Percentiles rank a stretch among this genome's conserved stretches.
Conservation (phyloP, 441 rosid genomes). For the Pelargonium australe region DNA sequence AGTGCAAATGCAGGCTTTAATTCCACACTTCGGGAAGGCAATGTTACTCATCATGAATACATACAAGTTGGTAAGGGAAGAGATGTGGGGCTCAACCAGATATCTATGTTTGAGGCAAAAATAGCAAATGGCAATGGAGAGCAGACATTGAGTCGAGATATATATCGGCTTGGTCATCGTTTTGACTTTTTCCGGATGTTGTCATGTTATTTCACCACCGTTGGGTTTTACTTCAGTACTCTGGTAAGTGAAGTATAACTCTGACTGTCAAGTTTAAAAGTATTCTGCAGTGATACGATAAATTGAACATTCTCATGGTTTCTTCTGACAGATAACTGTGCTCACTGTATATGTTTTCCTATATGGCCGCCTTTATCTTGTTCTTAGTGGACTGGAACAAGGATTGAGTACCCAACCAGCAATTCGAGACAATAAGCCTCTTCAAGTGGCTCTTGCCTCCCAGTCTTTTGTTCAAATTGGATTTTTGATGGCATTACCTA, state of each 20-base stretch:
- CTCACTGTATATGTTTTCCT: slow-evolving; percentile 96
- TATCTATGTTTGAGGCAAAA: slow-evolving; percentile 99
- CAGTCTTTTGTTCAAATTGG: slow-evolving; percentile 99
- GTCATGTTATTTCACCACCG: slow-evolving; percentile 95
- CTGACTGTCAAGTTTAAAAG: slow-evolving; percentile 8
- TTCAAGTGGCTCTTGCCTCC: slow-evolving; percentile 98
- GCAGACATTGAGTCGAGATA: slow-evolving; percentile 93
- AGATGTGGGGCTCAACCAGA: slow-evolving; percentile 98
- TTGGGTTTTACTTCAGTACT: slow-evolving; percentile 97
- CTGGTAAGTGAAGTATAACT: slow-evolving; percentile 41
- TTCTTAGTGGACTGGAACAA: slow-evolving; percentile 93
- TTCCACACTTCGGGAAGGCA: slow-evolving; percentile 98
- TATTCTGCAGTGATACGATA: background rate
- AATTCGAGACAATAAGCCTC: slow-evolving; percentile 84
- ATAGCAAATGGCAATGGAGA: slow-evolving; percentile 99
- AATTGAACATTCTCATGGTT: slow-evolving; percentile 6
- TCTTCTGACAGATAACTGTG: slow-evolving; percentile 73
- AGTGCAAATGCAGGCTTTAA: slow-evolving; percentile 61
- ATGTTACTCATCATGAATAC: slow-evolving; percentile 98
- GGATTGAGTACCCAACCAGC: slow-evolving; percentile 63
- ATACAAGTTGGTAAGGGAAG: slow-evolving; percentile 99
- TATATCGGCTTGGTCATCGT: slow-evolving; percentile 96
- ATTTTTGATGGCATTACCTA: slow-evolving; percentile 90
- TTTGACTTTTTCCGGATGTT: slow-evolving; percentile 98
- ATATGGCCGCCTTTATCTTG: slow-evolving; percentile 98